Conservation (phyloP, 441 rosid genomes). For the Adansonia gregorii region DNA sequence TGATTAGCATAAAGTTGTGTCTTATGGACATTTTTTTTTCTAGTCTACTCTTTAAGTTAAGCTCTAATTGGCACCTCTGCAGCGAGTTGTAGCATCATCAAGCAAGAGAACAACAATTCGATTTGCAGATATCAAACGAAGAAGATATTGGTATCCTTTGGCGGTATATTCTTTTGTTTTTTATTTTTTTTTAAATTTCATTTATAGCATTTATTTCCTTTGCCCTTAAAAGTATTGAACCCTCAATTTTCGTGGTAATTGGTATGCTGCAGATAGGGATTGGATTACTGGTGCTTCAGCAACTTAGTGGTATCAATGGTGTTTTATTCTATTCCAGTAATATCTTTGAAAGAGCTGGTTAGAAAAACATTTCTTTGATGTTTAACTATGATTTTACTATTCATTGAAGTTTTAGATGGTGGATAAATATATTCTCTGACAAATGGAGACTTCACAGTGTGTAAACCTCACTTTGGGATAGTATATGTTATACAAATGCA, state of each 20-base stretch:
- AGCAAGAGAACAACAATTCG: slow-evolving; percentile 57
- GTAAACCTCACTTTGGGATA: slow-evolving; percentile 7
- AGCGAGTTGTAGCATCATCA: slow-evolving; percentile 69
- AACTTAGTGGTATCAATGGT: slow-evolving; percentile 74
- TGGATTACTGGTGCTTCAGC: slow-evolving; percentile 72
- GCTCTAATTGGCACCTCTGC: slow-evolving; percentile 30
- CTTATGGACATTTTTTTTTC: slow-evolving; percentile 17
- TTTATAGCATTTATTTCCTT: neutral
- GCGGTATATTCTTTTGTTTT: slow-evolving; percentile 44
- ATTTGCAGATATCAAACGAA: slow-evolving; percentile 66
- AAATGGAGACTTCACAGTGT: neutral
- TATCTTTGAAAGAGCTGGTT: slow-evolving; percentile 71
- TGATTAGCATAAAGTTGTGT: slow-evolving; percentile 13
- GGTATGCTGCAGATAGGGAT: slow-evolving; percentile 58
- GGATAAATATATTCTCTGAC: neutral
- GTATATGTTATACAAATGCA: neutral
- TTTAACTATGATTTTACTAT: slow-evolving; percentile 18
- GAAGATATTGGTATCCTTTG: slow-evolving; percentile 75
- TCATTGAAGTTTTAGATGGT: slow-evolving; percentile 4
- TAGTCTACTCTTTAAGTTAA: slow-evolving; percentile 23
- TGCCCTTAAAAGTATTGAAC: neutral
- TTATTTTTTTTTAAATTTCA: slow-evolving; percentile 10
- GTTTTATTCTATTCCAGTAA: slow-evolving; percentile 72
- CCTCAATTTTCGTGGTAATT: slow-evolving; percentile 4
- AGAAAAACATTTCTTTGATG: slow-evolving; percentile 24